phyloP scores from a whole-genome alignment of 2,329 filamentous ascomycete genomes.

The Byssochlamys sp. region DNA sequence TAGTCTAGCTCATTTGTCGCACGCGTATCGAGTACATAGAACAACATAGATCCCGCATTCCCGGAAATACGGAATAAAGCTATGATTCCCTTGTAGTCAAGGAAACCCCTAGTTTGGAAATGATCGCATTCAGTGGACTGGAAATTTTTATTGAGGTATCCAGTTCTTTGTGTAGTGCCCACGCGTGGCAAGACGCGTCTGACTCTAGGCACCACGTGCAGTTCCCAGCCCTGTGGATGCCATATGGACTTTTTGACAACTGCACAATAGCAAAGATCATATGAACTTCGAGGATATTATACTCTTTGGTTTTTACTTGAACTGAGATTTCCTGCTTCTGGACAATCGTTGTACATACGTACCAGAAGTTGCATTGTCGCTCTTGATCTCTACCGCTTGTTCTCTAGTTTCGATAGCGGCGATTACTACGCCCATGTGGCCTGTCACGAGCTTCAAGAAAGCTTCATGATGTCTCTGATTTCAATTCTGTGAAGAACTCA shows the following conservation, averaged over 20 bases:
- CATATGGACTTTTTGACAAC: background rate
- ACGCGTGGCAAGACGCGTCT: background rate
- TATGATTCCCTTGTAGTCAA: background rate
- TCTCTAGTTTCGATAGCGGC: too few relatives aligned
- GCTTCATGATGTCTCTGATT: background rate
- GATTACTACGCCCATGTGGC: background rate
- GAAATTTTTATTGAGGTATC: background rate
- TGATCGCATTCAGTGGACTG: background rate
- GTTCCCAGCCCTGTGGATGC: background rate
- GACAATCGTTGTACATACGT: background rate
- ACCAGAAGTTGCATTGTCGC: background rate
- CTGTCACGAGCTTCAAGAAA: background rate
- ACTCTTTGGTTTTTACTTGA: background rate
- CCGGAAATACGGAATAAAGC: background rate
- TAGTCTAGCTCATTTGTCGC: background rate
- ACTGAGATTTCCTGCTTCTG: background rate
- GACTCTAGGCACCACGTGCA: background rate
- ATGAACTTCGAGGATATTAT: background rate
- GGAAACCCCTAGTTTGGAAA: background rate
- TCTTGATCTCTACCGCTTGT: background rate
- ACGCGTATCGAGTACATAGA: conserved; percentile 7
- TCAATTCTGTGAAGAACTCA: background rate
- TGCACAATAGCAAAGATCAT: background rate
- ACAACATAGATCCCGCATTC: conserved; percentile 1
- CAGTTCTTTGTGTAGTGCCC: background rate